Conservation (phyloP, 176 grass and related monocot species). For the Aegilops umbellulata region DNA sequence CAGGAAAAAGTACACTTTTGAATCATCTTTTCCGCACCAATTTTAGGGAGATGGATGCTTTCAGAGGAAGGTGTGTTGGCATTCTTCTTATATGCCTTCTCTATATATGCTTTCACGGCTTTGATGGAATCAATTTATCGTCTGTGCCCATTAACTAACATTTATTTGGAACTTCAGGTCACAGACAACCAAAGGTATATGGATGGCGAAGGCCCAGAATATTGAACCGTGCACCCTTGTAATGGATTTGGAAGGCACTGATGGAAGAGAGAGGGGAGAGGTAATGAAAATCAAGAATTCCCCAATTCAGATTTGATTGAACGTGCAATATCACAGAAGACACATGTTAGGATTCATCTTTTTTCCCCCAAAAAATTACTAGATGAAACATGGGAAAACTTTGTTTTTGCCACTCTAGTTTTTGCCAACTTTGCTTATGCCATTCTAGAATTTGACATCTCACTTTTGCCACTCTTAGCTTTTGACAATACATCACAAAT, state of each 20-base stretch:
- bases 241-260: constrained; percentile 99
- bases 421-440: too few relatives aligned
- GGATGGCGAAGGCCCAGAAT: constrained; percentile 68
- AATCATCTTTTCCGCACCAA: constrained; percentile 92
- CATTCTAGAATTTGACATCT: too few relatives aligned
- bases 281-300: constrained; percentile 39
- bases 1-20: constrained; percentile 99
- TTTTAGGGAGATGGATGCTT: constrained; percentile 99
- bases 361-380: neutral
- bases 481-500: too few relatives aligned
- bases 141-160: constrained; percentile 13
- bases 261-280: constrained; percentile 99
- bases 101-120: neutral
- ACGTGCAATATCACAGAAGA: neutral
- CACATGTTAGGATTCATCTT: neutral
- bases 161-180: constrained; percentile 57
- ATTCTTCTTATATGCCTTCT: constrained; percentile 34
- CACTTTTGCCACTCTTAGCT: too few relatives aligned
- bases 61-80: constrained; percentile 74
- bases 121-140: neutral
- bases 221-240: constrained; percentile 93
- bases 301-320: neutral
- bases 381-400: neutral
- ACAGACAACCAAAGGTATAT: constrained; percentile 98
- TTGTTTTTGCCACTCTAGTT: too few relatives aligned